A percentile compares a stretch with the other conserved stretches of the same genome.
Evolutionary conservation across 768 basidiomycete genomes (phyloP).

Genomic region (Termitomyces sp.): DNA sequence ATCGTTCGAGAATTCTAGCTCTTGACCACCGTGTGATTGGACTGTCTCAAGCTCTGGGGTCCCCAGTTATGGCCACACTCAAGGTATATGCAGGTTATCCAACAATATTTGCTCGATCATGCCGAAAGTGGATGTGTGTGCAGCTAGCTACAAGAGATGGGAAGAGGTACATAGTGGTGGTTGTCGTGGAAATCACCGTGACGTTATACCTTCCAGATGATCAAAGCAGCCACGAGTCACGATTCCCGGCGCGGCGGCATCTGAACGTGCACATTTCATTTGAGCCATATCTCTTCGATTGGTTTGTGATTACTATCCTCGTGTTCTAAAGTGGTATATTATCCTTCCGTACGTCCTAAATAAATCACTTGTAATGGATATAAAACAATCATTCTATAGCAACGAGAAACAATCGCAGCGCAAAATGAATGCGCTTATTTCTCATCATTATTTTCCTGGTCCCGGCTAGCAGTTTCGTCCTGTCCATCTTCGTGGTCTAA

Average conservation of each 20-base stretch:
- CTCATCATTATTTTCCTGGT: not conserved
- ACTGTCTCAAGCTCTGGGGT: constrained; percentile 75
- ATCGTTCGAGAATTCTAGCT: constrained; percentile 67
- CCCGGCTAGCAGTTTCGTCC: not conserved
- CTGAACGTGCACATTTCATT: not conserved
- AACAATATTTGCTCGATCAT: not conserved
- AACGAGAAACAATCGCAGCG: not conserved
- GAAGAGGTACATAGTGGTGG: not conserved
- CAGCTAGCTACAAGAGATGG: not conserved
- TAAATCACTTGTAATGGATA: not conserved
- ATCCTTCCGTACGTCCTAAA: not conserved
- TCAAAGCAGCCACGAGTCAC: no score
- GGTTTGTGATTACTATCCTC: not conserved
- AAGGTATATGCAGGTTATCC: not conserved
- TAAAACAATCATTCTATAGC: not conserved
- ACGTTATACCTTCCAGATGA: no score
- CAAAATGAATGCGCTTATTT: not conserved
- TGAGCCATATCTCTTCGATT: not conserved
- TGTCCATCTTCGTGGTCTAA: not conserved
- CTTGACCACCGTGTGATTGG: constrained; percentile 74
- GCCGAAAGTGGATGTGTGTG: not conserved
- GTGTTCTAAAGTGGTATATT: not conserved
- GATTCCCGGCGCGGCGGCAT: not conserved
- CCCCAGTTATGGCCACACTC: constrained; percentile 17
- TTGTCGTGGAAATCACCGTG: no score